Conservation (phyloP, 768 basidiomycete species). For the Termitomyces sp. region DNA sequence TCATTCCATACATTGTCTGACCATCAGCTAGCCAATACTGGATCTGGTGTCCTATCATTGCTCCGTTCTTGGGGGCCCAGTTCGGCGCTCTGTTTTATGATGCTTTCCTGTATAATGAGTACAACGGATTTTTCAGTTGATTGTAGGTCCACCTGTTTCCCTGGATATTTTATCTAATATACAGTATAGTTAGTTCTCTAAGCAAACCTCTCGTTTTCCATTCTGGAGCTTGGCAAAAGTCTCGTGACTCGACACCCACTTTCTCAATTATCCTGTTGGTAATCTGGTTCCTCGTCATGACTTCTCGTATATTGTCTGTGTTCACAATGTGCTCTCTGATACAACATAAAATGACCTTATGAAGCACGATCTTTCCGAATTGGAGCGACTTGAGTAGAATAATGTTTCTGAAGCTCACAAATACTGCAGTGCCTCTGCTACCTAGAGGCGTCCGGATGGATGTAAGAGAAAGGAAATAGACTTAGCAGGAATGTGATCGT, state of each 20-base stretch:
- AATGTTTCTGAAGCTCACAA: no score
- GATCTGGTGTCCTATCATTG: conserved; percentile 69
- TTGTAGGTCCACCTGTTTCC: conserved; percentile 27
- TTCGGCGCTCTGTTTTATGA: conserved; percentile 57
- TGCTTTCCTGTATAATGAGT: conserved; percentile 50
- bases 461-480: no score
- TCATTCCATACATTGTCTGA: background rate
- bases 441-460: no score
- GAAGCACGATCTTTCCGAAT: background rate
- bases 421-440: no score
- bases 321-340: background rate
- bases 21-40: conserved; percentile 52
- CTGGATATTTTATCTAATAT: background rate
- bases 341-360: background rate
- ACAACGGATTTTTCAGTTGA: conserved; percentile 44
- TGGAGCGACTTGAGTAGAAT: background rate
- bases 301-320: background rate
- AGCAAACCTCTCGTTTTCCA: background rate
- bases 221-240: no score
- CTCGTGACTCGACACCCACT: no score
- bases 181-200: background rate
- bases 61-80: conserved; percentile 58
- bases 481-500: no score
- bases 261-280: background rate
- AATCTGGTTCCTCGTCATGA: no score